A percentile compares a stretch with the other conserved stretches of the same genome.
Conservation (phyloP, 306 rosid species). For the Sicyos baderoa region DNA sequence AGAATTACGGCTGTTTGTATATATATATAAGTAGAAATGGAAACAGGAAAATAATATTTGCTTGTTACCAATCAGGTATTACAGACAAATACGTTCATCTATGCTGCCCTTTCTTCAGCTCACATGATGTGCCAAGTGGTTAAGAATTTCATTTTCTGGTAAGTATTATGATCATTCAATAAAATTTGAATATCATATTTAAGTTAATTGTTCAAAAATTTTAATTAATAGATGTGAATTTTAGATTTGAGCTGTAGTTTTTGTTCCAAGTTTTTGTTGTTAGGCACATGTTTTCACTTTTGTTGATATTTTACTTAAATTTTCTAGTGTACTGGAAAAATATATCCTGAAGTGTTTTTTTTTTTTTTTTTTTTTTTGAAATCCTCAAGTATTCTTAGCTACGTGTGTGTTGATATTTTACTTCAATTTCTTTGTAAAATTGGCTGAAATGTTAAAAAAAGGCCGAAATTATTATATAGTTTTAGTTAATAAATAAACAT, state of each 20-base stretch:
- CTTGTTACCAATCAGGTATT: conserved; percentile 33
- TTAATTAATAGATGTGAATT: not conserved
- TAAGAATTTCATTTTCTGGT: no score
- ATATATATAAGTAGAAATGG: conserved; percentile 49
- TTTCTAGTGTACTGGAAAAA: not conserved
- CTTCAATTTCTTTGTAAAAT: no score
- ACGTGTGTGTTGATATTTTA: no score
- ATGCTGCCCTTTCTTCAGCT: not conserved
- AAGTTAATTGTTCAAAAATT: not conserved
- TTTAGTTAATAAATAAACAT: no score
- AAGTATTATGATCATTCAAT: not conserved
- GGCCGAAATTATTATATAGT: no score
- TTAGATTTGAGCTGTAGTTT: not conserved
- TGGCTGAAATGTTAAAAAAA: no score
- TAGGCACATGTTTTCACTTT: not conserved
- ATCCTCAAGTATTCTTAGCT: no score
- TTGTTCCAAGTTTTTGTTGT: not conserved
- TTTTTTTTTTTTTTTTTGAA: no score
- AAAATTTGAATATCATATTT: not conserved
- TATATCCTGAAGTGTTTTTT: no score
- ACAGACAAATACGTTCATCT: conserved; percentile 21
- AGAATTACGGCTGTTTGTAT: conserved; percentile 53
- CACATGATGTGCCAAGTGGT: not conserved
- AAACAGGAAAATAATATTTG: conserved; percentile 41
- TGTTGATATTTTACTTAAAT: no score